These are phyloP conservation scores for Candida sithepensis DNA, from an alignment of 805 yeast species.

Conservation along the genomic window DNA sequence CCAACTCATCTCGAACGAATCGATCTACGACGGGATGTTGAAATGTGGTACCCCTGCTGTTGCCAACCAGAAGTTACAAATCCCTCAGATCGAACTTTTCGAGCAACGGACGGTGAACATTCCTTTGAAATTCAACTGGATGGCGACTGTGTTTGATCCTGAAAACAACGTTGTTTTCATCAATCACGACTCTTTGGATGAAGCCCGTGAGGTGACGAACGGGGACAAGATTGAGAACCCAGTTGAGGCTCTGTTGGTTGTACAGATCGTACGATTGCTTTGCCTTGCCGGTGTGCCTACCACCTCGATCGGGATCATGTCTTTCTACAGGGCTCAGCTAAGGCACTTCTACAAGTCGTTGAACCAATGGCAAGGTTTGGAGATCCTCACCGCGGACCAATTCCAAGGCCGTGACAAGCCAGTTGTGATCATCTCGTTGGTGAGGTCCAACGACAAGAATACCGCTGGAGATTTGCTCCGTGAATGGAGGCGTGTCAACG, in stretches of 20 bases:
- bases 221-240: constrained; percentile 73
- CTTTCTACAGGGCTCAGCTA: constrained; percentile 83
- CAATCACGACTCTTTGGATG: constrained; percentile 66
- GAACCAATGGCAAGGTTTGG: constrained; percentile 44
- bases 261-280: constrained; percentile 59
- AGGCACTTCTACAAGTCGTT: constrained; percentile 36
- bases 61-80: constrained; percentile 49
- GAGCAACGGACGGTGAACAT: constrained; percentile 5
- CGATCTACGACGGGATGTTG: constrained; percentile 72
- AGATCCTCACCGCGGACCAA: constrained; percentile 88
- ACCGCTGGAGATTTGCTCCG: constrained; percentile 73
- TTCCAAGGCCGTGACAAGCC: constrained; percentile 96
- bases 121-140: constrained; percentile 41
- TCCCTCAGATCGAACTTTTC: constrained; percentile 41
- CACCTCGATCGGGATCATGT: constrained; percentile 75
- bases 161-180: constrained; percentile 66
- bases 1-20: constrained; percentile 73
- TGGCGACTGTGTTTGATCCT: constrained; percentile 51
- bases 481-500: constrained; percentile 92
- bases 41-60: constrained; percentile 71
- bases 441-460: constrained; percentile 66
- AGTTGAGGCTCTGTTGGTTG: constrained; percentile 64
- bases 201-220: constrained; percentile 46
- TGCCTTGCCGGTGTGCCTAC: constrained; percentile 55
- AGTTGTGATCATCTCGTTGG: constrained; percentile 85